phyloP scores from a whole-genome alignment of 768 basidiomycete species.

The Pisolithus tinctorius region DNA sequence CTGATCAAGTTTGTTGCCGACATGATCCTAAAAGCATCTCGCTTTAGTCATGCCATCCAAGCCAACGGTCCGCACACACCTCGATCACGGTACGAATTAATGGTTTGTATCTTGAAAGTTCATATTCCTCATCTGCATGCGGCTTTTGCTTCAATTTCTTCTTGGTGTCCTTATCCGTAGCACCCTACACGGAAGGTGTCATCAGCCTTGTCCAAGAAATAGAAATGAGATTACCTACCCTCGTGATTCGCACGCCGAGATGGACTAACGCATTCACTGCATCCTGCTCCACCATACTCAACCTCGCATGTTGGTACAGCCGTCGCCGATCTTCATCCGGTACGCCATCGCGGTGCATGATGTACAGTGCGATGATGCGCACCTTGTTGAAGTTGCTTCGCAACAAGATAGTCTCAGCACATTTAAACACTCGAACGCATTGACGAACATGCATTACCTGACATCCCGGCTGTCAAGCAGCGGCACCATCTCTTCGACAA shows the following conservation, averaged over 20 bases:
- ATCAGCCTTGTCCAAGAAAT: not conserved
- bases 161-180: constrained; percentile 71
- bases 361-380: constrained; percentile 91
- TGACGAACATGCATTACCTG: constrained; percentile 42
- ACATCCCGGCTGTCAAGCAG: constrained; percentile 83
- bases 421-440: not conserved
- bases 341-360: constrained; percentile 91
- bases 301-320: constrained; percentile 89
- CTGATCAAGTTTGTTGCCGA: constrained; percentile 69
- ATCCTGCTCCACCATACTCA: constrained; percentile 86
- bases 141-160: constrained; percentile 77
- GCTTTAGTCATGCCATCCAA: not conserved
- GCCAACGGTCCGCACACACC: constrained; percentile 35
- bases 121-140: constrained; percentile 85
- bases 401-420: not conserved
- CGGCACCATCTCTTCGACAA: constrained; percentile 99
- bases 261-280: constrained; percentile 81
- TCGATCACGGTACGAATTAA: constrained; percentile 75
- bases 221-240: constrained; percentile 43
- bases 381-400: constrained; percentile 86
- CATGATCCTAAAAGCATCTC: constrained; percentile 60
- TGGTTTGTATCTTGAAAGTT: constrained; percentile 91
- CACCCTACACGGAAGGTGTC: constrained; percentile 38
- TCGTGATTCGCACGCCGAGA: constrained; percentile 76
- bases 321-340: constrained; percentile 96